A percentile compares a stretch with the other conserved stretches of the same genome.
Evolutionary conservation across 2,329 filamentous ascomycete genomes (phyloP).

Genomic region (Pseudogymnoascus sp.): DNA sequence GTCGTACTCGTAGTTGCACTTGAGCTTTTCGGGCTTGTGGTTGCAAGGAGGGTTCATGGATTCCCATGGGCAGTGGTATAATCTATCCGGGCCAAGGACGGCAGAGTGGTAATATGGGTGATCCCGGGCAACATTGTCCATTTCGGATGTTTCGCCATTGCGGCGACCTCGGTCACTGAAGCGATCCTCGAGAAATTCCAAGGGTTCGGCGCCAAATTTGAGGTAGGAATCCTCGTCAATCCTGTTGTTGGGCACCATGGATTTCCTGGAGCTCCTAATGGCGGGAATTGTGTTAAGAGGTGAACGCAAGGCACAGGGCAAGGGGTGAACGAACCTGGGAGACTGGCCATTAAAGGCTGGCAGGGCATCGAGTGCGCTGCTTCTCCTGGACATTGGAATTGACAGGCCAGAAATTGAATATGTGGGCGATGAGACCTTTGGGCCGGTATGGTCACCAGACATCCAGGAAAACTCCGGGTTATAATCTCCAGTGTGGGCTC

Average conservation of each 20-base stretch:
- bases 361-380: constrained; percentile 28
- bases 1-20: constrained; percentile 97
- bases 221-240: constrained; percentile 29
- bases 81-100: constrained; percentile 61
- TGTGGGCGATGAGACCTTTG: constrained; percentile 25
- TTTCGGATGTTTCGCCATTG: constrained; percentile 27
- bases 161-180: constrained; percentile 21
- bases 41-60: constrained; percentile 65
- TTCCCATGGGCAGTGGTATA: constrained; percentile 91
- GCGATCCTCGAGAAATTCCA: constrained; percentile 27
- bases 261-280: constrained; percentile 26
- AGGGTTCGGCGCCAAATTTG: constrained; percentile 22
- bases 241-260: constrained; percentile 26
- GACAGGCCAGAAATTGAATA: constrained; percentile 15
- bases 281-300: constrained; percentile 25
- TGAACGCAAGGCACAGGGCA: constrained; percentile 14
- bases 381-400: constrained; percentile 23
- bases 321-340: constrained; percentile 27
- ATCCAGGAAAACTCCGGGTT: constrained; percentile 23
- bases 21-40: constrained; percentile 91
- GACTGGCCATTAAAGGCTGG: constrained; percentile 26
- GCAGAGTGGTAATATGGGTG: constrained; percentile 67
- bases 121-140: constrained; percentile 45
- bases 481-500: constrained; percentile 17
- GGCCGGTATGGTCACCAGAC: constrained; percentile 23